phyloP scores from a whole-genome alignment of 192 early-diverging fungal species.

The Coemansia sp. region DNA sequence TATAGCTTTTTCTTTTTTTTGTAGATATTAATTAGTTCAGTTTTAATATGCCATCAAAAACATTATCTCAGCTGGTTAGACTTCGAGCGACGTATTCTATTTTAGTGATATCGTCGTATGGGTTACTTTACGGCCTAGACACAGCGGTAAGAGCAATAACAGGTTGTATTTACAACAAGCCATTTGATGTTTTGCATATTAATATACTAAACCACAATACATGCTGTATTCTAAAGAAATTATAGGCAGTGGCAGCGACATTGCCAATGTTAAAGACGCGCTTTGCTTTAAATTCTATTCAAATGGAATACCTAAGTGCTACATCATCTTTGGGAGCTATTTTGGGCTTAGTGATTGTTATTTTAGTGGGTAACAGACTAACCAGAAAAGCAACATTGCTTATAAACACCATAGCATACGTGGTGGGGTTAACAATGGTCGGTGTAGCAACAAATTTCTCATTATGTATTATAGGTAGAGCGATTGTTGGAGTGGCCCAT shows the following conservation, averaged over 20 bases:
- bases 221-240: neutral
- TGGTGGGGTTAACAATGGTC: conserved; percentile 10
- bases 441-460: conserved; percentile 8
- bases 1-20: neutral
- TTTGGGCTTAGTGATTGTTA: conserved; percentile 16
- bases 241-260: conserved; percentile 18
- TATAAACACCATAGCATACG: conserved; percentile 5
- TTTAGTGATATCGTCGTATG: conserved; percentile 15
- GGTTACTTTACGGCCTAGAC: conserved; percentile 27
- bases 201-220: neutral
- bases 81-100: conserved; percentile 16
- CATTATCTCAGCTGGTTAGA: neutral
- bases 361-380: neutral
- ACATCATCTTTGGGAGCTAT: conserved; percentile 22
- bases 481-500: conserved; percentile 17
- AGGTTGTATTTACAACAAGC: neutral
- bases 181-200: no score
- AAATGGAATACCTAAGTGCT: conserved; percentile 23
- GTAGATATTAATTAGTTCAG: neutral
- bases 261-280: conserved; percentile 9
- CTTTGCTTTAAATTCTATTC: conserved; percentile 6
- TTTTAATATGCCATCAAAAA: no score
- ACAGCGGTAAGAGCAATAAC: conserved; percentile 17
- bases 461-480: conserved; percentile 13
- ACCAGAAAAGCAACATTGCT: conserved; percentile 14